A percentile compares a stretch with the other conserved stretches of the same genome.
Conservation (phyloP, 306 rosid species). For the Acacia crassicarpa region DNA sequence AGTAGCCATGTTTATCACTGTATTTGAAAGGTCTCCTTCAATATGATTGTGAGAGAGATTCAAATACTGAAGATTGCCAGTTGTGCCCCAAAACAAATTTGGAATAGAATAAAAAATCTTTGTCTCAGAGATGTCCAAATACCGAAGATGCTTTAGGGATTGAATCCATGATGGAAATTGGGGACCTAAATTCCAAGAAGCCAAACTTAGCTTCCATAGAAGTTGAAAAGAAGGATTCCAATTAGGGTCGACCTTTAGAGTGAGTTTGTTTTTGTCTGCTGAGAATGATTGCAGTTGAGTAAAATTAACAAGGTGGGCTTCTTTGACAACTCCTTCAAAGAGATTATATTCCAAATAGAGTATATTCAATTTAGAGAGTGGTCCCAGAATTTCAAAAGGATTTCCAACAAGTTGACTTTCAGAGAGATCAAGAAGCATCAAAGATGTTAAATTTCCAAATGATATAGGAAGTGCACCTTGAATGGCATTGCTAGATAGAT, state of each 20-base stretch:
- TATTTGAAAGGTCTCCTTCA: slow-evolving; percentile 2
- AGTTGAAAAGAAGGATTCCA: slow-evolving; percentile 31
- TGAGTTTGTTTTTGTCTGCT: background rate
- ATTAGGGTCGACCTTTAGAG: background rate
- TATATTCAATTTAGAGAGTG: background rate
- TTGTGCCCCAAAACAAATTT: background rate
- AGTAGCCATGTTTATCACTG: background rate
- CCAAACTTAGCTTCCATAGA: rapidly evolving
- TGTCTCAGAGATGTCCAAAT: background rate
- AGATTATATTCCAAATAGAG: background rate
- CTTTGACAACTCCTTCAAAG: background rate
- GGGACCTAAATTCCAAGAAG: slow-evolving; percentile 26
- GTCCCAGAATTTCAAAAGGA: background rate
- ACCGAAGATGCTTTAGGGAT: background rate
- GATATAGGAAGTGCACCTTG: slow-evolving; percentile 7
- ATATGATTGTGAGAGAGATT: slow-evolving; percentile 25
- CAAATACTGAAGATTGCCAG: background rate
- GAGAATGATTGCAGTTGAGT: rapidly evolving
- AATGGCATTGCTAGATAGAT: background rate
- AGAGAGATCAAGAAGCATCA: background rate
- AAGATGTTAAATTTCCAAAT: slow-evolving; percentile 2
- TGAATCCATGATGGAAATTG: slow-evolving; percentile 32
- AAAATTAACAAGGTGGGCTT: slow-evolving; percentile 26
- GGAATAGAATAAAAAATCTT: background rate
- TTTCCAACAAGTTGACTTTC: background rate